Evolutionary conservation across 345 rosid genomes (phyloP).

Genomic region (Hirschfeldia incana): DNA sequence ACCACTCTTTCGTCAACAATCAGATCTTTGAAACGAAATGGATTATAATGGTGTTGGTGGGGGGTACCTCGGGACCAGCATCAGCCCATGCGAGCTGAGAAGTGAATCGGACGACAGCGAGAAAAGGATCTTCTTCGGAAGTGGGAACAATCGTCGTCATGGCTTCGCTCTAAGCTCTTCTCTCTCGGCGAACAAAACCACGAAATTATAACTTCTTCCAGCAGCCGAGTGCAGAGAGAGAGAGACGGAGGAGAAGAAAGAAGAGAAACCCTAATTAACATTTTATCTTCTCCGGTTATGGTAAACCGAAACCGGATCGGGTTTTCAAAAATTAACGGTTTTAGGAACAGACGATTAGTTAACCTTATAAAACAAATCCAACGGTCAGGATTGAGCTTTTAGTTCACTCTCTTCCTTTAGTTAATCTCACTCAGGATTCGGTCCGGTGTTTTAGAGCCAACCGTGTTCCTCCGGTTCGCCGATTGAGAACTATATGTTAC

Average conservation of each 20-base stretch:
- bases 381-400: conserved; percentile 25
- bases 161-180: conserved; percentile 17
- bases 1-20: background rate
- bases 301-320: conserved; percentile 10
- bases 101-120: conserved; percentile 88
- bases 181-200: conserved; percentile 23
- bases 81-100: conserved; percentile 96
- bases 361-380: background rate
- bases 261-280: conserved; percentile 25
- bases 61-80: conserved; percentile 88
- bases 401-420: background rate
- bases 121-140: conserved; percentile 90
- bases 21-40: background rate
- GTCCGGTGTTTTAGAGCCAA: background rate
- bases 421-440: no score
- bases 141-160: conserved; percentile 94
- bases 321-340: background rate
- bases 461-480: conserved; percentile 25
- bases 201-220: background rate
- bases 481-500: no score
- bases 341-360: conserved; percentile 16
- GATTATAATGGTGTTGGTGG: background rate
- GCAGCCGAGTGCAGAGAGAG: conserved; percentile 40
- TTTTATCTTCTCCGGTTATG: conserved; percentile 20
- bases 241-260: background rate